Base-by-base conservation (phyloP, 2,329 filamentous ascomycete genomes). In the Trichoderma oligosporum region DNA sequence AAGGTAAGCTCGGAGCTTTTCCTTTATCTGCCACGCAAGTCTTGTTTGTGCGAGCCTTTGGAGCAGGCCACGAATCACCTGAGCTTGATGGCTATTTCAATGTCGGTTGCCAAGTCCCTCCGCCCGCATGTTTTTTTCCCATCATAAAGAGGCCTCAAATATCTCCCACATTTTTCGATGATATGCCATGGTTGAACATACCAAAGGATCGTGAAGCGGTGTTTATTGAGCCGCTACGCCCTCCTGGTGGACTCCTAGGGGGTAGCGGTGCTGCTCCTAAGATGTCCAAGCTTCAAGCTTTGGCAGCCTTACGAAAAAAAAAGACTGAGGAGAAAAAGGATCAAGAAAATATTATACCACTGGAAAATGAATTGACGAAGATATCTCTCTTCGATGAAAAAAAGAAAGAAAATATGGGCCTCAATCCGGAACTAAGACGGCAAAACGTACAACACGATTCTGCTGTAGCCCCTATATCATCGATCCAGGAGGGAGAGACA, bases 281-380 rank as follows among this genome's bases (percentile, higher is more conserved):
- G 67, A 80, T 89, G 72, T 96, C 93, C 4, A 99, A 99, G 67
- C 78, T 99, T 44, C 93, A 96, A 65, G 91, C 91, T 46, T 77
- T 99, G 39, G 92, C 93, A 51, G 91, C 91, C 31, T 88, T 89
- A 54, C 82, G 91, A 25, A 92, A 91, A 70, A 92, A 89, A 73
- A 96, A 91, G 71, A 85, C 85, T 12, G 85, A 85, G 27, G 85
- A 87, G 36, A 85, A 82, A 64, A 76, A 71, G 48, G 70, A 66
- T 12, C 59, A 66, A 18, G 65, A 65, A 22, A 67, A 63, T n/a
- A 46, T 63, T 4, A 20, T 58, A 3, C 65, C 65, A n/a, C 49
- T 66, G 9, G 65, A 69, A 56, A 64, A 60, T 25, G 67, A 65
- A 16, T 60, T 74, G 7, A 63, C 65, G 44, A 66, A 66, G 7